A percentile compares a stretch with the other conserved stretches of the same genome.
These are phyloP conservation scores for Fusarium pilosicola DNA, from an alignment of 2,329 filamentous ascomycete genomes.

Conservation along the genomic window DNA sequence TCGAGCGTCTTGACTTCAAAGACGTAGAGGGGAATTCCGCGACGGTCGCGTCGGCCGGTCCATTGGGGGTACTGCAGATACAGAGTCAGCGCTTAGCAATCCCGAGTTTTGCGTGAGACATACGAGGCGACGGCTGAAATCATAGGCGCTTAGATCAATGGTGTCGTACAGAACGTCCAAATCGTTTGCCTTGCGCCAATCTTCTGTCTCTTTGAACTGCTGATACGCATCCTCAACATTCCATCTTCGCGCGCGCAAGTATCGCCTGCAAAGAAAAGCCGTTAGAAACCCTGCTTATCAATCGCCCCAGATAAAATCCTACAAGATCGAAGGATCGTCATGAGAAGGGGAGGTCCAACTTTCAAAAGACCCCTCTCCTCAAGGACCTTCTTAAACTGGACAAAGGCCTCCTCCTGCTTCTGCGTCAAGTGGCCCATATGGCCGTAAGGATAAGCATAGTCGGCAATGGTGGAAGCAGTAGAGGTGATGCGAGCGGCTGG, in stretches of 20 bases:
- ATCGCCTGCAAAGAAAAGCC: slow-evolving; percentile 69
- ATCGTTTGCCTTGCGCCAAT: slow-evolving; percentile 84
- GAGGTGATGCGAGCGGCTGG: slow-evolving; percentile 45
- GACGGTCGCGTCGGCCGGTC: slow-evolving; percentile 88
- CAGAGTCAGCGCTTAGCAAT: slow-evolving; percentile 5
- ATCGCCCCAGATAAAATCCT: slow-evolving; percentile 46
- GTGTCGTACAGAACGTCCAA: slow-evolving; percentile 84
- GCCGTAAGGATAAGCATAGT: slow-evolving; percentile 74
- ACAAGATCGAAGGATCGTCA: slow-evolving; percentile 79
- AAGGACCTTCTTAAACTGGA: slow-evolving; percentile 76
- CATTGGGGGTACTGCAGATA: slow-evolving; percentile 85
- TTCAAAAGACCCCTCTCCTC: slow-evolving; percentile 72
- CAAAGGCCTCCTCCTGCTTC: slow-evolving; percentile 73
- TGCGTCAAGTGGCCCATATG: slow-evolving; percentile 81
- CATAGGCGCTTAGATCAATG: slow-evolving; percentile 86
- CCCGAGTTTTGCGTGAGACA: background rate
- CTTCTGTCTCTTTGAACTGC: slow-evolving; percentile 89
- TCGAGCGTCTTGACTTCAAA: slow-evolving; percentile 88
- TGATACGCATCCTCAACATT: slow-evolving; percentile 78
- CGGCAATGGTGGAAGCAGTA: slow-evolving; percentile 45
- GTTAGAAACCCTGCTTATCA: slow-evolving; percentile 29
- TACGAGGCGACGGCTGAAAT: slow-evolving; percentile 81
- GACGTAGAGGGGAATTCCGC: slow-evolving; percentile 91
- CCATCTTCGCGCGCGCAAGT: slow-evolving; percentile 86
- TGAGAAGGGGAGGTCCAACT: slow-evolving; percentile 69